Evolutionary conservation across 1,284 basidiomycete species (phyloP).

Genomic region (Apiotrichum porosum): DNA sequence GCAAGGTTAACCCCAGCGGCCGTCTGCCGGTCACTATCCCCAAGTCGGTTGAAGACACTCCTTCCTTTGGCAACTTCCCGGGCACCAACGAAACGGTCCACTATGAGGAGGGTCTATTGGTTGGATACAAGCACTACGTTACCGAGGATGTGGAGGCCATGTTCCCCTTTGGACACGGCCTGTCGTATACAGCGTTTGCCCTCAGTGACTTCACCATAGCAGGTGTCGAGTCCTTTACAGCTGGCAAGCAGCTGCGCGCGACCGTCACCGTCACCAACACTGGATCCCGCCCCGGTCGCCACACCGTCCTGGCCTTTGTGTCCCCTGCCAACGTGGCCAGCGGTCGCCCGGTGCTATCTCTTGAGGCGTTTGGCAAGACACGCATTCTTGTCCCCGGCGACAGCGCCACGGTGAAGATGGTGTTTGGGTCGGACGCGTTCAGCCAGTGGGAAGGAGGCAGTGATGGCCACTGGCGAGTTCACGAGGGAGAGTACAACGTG

Average conservation of each 20-base stretch:
- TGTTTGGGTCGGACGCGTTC: no score
- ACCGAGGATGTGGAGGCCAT: slow-evolving; percentile 61
- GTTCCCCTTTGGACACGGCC: slow-evolving; percentile 74
- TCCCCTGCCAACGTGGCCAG: slow-evolving; percentile 9
- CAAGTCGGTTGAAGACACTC: slow-evolving; percentile 63
- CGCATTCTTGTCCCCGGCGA: no score
- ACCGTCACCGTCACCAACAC: slow-evolving; percentile 41
- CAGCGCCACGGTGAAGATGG: no score
- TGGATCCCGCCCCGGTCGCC: slow-evolving; percentile 38
- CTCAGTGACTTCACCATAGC: slow-evolving; percentile 32
- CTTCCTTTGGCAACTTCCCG: slow-evolving; percentile 63
- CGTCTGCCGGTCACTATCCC: slow-evolving; percentile 74
- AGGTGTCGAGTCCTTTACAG: background rate
- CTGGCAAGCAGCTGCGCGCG: slow-evolving; percentile 1
- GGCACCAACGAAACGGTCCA: slow-evolving; percentile 61
- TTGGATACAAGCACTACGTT: slow-evolving; percentile 73
- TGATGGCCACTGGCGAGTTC: no score
- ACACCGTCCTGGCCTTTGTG: slow-evolving; percentile 43
- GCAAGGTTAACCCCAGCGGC: slow-evolving; percentile 69
- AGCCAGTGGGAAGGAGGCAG: no score
- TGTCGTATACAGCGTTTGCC: slow-evolving; percentile 74
- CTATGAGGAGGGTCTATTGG: slow-evolving; percentile 41
- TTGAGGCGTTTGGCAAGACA: no score
- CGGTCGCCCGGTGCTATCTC: no score
- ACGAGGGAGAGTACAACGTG: no score